These are phyloP conservation scores for Penicillium atrosanguineum DNA, from an alignment of 495 filamentous ascomycete genomes.

Conservation along the genomic window DNA sequence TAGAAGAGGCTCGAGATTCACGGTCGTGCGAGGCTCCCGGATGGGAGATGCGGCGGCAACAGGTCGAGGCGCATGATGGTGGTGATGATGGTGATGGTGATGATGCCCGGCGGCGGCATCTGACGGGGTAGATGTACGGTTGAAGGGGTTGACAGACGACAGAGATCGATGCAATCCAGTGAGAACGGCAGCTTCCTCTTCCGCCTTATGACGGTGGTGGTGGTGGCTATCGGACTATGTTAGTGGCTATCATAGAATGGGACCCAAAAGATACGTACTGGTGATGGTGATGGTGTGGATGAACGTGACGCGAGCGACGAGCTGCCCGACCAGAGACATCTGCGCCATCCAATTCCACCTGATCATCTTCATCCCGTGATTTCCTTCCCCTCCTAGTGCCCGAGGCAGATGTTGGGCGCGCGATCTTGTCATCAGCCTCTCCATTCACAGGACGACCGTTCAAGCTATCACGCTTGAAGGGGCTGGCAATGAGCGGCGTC, in stretches of 20 bases:
- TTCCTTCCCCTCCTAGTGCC: slow-evolving; percentile 53
- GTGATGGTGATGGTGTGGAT: slow-evolving; percentile 55
- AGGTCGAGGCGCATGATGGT: slow-evolving; percentile 46
- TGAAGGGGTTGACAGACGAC: slow-evolving; percentile 29
- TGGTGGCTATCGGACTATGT: slow-evolving; percentile 56
- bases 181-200: slow-evolving; percentile 55
- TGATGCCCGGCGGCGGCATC: slow-evolving; percentile 40
- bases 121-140: slow-evolving; percentile 34
- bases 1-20: slow-evolving; percentile 65
- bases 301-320: slow-evolving; percentile 54
- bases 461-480: slow-evolving; percentile 48
- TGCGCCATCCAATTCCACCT: slow-evolving; percentile 57
- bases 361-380: slow-evolving; percentile 53
- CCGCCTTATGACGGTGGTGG: slow-evolving; percentile 69
- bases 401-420: slow-evolving; percentile 51
- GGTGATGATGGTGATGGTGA: slow-evolving; percentile 58
- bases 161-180: slow-evolving; percentile 33
- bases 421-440: slow-evolving; percentile 33
- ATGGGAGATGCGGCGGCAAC: slow-evolving; percentile 39
- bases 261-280: slow-evolving; percentile 49
- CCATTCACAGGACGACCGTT: slow-evolving; percentile 37
- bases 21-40: slow-evolving; percentile 60
- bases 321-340: slow-evolving; percentile 54
- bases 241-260: slow-evolving; percentile 17
- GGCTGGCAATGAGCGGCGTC: slow-evolving; percentile 56